phyloP scores from a whole-genome alignment of 2,329 filamentous ascomycete species.

The Fusarium haematococcum region DNA sequence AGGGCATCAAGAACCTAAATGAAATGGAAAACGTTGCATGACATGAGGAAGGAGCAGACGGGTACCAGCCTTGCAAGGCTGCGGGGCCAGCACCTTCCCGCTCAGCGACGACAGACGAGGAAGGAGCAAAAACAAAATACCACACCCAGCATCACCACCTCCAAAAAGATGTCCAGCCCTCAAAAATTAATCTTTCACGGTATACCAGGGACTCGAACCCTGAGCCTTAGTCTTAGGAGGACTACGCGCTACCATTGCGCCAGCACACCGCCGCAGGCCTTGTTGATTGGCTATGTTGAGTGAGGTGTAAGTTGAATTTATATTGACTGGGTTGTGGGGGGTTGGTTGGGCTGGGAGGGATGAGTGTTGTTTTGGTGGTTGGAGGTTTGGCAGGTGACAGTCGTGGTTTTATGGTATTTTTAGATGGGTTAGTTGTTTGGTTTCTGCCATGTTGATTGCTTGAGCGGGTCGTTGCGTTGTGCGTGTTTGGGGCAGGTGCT shows the following conservation, averaged over 20 bases:
- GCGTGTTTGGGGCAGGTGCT: neutral
- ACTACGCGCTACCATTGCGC: constrained; percentile 55
- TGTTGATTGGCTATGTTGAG: constrained; percentile 34
- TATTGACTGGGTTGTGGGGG: constrained; percentile 3
- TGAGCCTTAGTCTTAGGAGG: constrained; percentile 56
- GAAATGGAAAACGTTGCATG: neutral
- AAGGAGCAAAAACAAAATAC: constrained; percentile 12
- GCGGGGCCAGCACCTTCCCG: neutral
- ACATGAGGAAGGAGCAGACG: neutral
- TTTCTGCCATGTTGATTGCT: neutral
- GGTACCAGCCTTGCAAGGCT: neutral
- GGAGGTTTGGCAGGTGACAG: neutral
- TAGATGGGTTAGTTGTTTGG: neutral
- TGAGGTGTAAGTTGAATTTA: neutral
- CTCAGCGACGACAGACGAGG: neutral
- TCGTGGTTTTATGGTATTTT: neutral
- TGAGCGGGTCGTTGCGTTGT: neutral
- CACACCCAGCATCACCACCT: neutral
- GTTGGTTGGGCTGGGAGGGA: neutral
- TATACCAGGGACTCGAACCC: constrained; percentile 56
- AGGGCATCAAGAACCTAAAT: neutral
- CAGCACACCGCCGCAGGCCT: constrained; percentile 45
- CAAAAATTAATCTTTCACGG: constrained; percentile 20
- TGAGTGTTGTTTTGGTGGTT: neutral
- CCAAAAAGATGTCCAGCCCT: neutral